Conservation (phyloP, 768 basidiomycete genomes). For the Tylopilus cervinicoccineus region DNA sequence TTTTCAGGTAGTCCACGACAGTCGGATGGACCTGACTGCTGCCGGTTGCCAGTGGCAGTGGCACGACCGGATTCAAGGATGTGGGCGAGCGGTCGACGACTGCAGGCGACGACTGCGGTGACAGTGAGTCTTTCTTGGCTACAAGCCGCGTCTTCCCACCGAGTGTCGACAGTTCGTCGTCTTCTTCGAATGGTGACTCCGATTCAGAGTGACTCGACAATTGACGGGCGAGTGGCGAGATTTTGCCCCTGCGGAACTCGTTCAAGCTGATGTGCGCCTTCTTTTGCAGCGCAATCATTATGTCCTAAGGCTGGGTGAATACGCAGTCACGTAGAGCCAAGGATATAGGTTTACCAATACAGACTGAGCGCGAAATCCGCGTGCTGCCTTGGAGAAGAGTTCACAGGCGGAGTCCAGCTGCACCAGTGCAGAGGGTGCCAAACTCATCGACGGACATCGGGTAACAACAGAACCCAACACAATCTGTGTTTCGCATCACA, state of each 20-base stretch:
- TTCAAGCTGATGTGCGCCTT: constrained; percentile 64
- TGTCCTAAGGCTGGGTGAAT: constrained; percentile 38
- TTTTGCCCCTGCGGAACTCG: constrained; percentile 58
- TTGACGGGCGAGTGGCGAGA: constrained; percentile 38
- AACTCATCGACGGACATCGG: constrained; percentile 73
- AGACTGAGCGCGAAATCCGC: constrained; percentile 58
- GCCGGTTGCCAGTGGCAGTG: constrained; percentile 56
- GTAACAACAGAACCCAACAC: constrained; percentile 74
- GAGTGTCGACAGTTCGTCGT: constrained; percentile 60
- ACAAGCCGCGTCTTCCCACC: constrained; percentile 67
- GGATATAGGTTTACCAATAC: constrained; percentile 48
- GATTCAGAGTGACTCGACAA: constrained; percentile 38
- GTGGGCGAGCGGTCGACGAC: constrained; percentile 60
- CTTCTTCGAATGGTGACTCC: constrained; percentile 43
- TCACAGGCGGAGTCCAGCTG: constrained; percentile 75
- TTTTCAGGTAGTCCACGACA: constrained; percentile 66
- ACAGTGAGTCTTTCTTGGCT: constrained; percentile 54
- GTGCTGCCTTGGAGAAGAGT: constrained; percentile 66
- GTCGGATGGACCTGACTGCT: constrained; percentile 53
- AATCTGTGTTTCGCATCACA: constrained; percentile 36
- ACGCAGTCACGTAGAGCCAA: not conserved
- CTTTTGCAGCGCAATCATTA: constrained; percentile 61
- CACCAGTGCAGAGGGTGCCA: constrained; percentile 69
- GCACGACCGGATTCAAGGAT: constrained; percentile 70
- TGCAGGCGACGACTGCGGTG: constrained; percentile 41